These are phyloP conservation scores for Tulasnella sp. DNA, from an alignment of 768 basidiomycete genomes.

Conservation along the genomic window DNA sequence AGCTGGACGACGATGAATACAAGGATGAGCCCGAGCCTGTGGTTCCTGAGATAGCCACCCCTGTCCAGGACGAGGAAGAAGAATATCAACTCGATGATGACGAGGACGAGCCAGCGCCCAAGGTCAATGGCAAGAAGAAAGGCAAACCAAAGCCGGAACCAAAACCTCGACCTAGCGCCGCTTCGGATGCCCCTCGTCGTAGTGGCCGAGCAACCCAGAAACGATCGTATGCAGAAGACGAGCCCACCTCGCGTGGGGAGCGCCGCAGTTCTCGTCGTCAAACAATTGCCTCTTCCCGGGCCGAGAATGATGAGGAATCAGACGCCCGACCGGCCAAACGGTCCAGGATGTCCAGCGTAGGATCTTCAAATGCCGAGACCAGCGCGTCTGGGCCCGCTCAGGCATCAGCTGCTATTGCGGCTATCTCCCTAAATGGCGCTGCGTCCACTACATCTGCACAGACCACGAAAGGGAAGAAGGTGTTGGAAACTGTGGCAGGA, in stretches of 20 bases:
- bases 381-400: constrained; percentile 39
- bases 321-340: constrained; percentile 41
- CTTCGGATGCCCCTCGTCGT: neutral
- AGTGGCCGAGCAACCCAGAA: constrained; percentile 28
- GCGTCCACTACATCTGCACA: constrained; percentile 61
- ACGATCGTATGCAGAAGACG: constrained; percentile 8
- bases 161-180: constrained; percentile 48
- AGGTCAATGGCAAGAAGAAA: constrained; percentile 62
- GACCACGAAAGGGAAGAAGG: constrained; percentile 44
- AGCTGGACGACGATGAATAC: constrained; percentile 62
- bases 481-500: constrained; percentile 74
- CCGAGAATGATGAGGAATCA: constrained; percentile 33
- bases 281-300: constrained; percentile 17
- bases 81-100: constrained; percentile 44
- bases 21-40: constrained; percentile 44
- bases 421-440: constrained; percentile 59
- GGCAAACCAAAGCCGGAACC: constrained; percentile 56
- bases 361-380: constrained; percentile 41
- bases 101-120: constrained; percentile 45
- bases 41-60: constrained; percentile 10
- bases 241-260: constrained; percentile 1
- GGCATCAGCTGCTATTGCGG: constrained; percentile 41
- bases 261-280: constrained; percentile 23
- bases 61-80: constrained; percentile 45
- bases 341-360: constrained; percentile 45